Conservation (phyloP, 352 stramenopile genomes). For the Phytophthora ramorum region DNA sequence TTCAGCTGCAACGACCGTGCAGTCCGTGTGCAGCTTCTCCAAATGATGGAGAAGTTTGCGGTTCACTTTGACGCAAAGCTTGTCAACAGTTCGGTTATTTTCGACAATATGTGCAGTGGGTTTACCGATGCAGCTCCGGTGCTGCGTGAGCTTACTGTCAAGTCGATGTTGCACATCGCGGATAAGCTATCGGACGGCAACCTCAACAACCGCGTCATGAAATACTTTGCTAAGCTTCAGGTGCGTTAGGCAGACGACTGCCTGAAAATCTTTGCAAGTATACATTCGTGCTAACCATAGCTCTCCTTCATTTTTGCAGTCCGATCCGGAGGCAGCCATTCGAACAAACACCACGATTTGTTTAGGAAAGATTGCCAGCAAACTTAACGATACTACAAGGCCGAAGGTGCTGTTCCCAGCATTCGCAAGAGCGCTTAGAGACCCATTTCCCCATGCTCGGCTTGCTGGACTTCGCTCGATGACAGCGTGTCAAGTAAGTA, state of each 20-base stretch:
- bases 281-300: background rate
- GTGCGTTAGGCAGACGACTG: constrained; percentile 34
- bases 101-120: constrained; percentile 92
- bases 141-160: constrained; percentile 92
- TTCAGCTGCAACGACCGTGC: constrained; percentile 93
- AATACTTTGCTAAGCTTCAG: constrained; percentile 93
- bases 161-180: constrained; percentile 92
- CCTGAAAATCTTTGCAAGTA: background rate
- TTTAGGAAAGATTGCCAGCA: constrained; percentile 87
- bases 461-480: constrained; percentile 86
- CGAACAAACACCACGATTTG: constrained; percentile 95
- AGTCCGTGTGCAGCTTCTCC: constrained; percentile 89
- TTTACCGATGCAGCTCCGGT: constrained; percentile 91
- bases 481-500: constrained; percentile 78
- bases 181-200: constrained; percentile 92
- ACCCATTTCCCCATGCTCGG: constrained; percentile 90
- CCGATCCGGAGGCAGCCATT: constrained; percentile 91
- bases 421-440: constrained; percentile 83
- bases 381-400: constrained; percentile 87
- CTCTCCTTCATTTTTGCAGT: constrained; percentile 34
- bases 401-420: constrained; percentile 91
- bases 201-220: constrained; percentile 93
- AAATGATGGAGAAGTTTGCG: constrained; percentile 92
- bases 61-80: constrained; percentile 91
- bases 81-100: constrained; percentile 91